These are phyloP conservation scores for Fusarium sp. DNA, from an alignment of 2,329 filamentous ascomycete genomes.

Conservation along the genomic window DNA sequence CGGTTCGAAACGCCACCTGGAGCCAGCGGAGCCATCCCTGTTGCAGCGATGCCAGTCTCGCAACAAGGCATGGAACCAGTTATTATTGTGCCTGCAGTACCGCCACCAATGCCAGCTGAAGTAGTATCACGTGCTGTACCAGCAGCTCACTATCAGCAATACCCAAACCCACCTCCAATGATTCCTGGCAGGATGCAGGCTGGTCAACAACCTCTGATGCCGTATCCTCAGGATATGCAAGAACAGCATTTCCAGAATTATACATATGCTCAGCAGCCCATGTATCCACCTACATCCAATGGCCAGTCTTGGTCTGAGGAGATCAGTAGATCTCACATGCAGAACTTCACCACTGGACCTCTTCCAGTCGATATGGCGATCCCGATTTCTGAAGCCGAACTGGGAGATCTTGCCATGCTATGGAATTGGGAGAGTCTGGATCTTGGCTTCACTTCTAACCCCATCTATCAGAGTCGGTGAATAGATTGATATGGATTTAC, in stretches of 20 bases:
- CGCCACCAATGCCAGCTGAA: background rate
- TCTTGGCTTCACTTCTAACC: conserved; percentile 15
- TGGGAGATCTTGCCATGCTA: conserved; percentile 28
- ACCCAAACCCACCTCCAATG: background rate
- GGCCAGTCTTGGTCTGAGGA: background rate
- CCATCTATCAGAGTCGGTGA: conserved; percentile 17
- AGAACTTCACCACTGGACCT: background rate
- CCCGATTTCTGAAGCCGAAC: conserved; percentile 17
- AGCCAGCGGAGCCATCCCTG: background rate
- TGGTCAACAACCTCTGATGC: background rate
- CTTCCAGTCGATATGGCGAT: conserved; percentile 6
- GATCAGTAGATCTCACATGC: background rate
- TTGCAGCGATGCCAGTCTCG: background rate
- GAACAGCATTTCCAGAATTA: conserved; percentile 4
- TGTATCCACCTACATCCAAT: background rate
- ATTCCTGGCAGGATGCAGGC: background rate
- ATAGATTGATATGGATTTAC: fast-evolving
- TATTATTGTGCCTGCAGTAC: background rate
- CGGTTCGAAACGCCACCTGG: conserved; percentile 16
- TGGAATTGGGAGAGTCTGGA: conserved; percentile 34
- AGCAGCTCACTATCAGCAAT: background rate
- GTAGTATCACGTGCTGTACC: background rate
- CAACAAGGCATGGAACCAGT: background rate
- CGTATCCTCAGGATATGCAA: background rate
- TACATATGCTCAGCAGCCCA: background rate